A percentile compares a stretch with the other conserved stretches of the same genome.
Evolutionary conservation across 331 rosid species (phyloP).

Genomic region (Rhamnella rubrinervis): DNA sequence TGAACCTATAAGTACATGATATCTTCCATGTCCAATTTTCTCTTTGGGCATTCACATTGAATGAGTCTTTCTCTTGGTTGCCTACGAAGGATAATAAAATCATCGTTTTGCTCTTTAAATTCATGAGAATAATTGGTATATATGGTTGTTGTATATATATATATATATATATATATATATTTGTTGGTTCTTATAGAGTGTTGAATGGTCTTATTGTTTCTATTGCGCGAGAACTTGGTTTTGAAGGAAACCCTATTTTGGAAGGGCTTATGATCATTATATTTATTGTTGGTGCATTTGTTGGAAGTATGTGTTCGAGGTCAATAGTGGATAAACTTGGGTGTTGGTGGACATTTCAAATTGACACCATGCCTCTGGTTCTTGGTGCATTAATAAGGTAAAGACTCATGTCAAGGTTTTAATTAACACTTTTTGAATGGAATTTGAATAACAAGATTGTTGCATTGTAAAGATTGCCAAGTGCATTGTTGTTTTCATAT

Average conservation of each 20-base stretch:
- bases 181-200: conserved; percentile 50
- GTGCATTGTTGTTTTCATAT: conserved; percentile 6
- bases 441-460: background rate
- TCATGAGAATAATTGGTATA: background rate
- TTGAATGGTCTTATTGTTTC: conserved; percentile 92
- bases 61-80: conserved; percentile 32
- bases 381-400: conserved; percentile 81
- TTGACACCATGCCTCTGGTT: conserved; percentile 69
- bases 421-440: no score
- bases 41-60: conserved; percentile 86
- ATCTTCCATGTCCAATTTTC: conserved; percentile 82
- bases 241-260: conserved; percentile 73
- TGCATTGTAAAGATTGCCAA: background rate
- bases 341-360: conserved; percentile 75
- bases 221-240: conserved; percentile 82
- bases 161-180: background rate
- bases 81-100: background rate
- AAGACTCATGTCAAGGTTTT: background rate
- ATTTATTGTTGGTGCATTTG: conserved; percentile 82
- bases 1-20: conserved; percentile 4
- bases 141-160: background rate
- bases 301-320: conserved; percentile 79
- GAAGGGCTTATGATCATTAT: conserved; percentile 93
- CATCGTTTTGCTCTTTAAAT: background rate
- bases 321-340: conserved; percentile 82